Percentiles rank a stretch among this genome's conserved stretches.
Conservation (phyloP, 345 rosid genomes). For the Euphorbia pulcherrima region DNA sequence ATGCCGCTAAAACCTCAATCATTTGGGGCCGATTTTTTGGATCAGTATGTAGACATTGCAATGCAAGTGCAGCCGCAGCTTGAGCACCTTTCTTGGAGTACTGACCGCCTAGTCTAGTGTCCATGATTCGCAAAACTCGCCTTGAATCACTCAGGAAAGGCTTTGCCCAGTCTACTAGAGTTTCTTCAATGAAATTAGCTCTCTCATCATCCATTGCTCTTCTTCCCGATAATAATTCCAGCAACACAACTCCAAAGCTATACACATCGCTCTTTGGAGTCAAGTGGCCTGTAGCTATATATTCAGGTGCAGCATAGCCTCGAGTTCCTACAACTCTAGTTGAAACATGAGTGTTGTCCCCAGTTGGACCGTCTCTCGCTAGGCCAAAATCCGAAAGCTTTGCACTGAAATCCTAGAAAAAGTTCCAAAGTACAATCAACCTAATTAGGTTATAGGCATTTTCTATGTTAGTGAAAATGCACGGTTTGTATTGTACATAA, state of each 20-base stretch:
- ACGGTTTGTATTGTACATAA: slow-evolving; percentile 24
- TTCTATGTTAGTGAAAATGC: background rate
- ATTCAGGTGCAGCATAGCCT: slow-evolving; percentile 95
- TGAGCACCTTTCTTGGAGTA: slow-evolving; percentile 80
- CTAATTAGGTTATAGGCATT: background rate
- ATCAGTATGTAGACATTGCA: slow-evolving; percentile 61
- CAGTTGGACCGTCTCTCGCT: slow-evolving; percentile 91
- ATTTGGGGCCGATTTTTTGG: slow-evolving; percentile 62
- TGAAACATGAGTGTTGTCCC: slow-evolving; percentile 82
- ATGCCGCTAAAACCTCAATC: slow-evolving; percentile 44
- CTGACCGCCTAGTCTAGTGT: slow-evolving; percentile 75
- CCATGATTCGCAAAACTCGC: slow-evolving; percentile 75
- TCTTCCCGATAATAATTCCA: slow-evolving; percentile 69
- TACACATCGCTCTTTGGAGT: slow-evolving; percentile 88
- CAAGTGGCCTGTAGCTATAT: slow-evolving; percentile 86
- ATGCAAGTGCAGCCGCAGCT: slow-evolving; percentile 62
- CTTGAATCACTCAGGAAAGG: slow-evolving; percentile 61
- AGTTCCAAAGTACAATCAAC: slow-evolving; percentile 9
- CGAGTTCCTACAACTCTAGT: slow-evolving; percentile 81
- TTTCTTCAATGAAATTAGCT: slow-evolving; percentile 46
- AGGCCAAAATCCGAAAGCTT: slow-evolving; percentile 94
- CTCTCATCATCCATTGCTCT: slow-evolving; percentile 57
- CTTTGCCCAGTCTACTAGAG: slow-evolving; percentile 77
- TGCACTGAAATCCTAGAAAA: slow-evolving; percentile 59
- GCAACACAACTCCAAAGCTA: slow-evolving; percentile 77